Base-by-base conservation (phyloP, 2,329 filamentous ascomycete species). In the Penicillium sp. region DNA sequence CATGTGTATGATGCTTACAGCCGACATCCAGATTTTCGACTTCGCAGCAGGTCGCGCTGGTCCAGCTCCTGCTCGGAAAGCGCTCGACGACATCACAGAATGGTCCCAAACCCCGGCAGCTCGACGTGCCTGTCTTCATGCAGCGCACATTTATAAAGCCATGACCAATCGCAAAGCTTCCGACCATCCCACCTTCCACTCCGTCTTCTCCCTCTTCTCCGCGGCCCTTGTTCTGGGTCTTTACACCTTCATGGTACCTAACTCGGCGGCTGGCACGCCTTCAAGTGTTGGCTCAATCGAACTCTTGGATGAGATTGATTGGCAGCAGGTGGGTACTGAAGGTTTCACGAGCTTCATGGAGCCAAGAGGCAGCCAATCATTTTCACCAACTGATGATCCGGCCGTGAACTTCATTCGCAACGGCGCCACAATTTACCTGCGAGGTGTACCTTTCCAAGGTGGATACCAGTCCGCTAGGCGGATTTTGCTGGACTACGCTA, bases 1-100 rank as follows among this genome's bases (percentile, higher is more conserved):
- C 41, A 75, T 80, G 48, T 80, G 77, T 57, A 79, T 81, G 72
- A 75, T 74, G 57, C 70, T 81, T 2, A 76, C 78, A 0, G 74
- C 79, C 3, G 79, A 81, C 50, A 74, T 79, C 8, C 77, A 78
- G 44, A 75, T 80, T 26, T 81, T 82, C 51, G 78, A 81, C 50
- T 66, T 80, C 15, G 79, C 78, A 5, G 79, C 79, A 10, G 79
- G 79, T 5, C 76, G 78, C 36, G 69, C 73, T 3, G 79, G 79
- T 3, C 73, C 79, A 0, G 67, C 57, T 2, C 74, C 76, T 13
- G 79, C 77, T 6, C 71, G 73, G 4, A 74, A 75, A 42, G 78
- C 79, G 1, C 68, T 81, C 0, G 74, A 79, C 52, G 76, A 80
- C 48, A 79, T 82, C 23, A 71, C 76, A 0, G 64, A 72, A 9